phyloP scores from a whole-genome alignment of 371 early-diverging fungal genomes.

The Syncephalastrum sp. region DNA sequence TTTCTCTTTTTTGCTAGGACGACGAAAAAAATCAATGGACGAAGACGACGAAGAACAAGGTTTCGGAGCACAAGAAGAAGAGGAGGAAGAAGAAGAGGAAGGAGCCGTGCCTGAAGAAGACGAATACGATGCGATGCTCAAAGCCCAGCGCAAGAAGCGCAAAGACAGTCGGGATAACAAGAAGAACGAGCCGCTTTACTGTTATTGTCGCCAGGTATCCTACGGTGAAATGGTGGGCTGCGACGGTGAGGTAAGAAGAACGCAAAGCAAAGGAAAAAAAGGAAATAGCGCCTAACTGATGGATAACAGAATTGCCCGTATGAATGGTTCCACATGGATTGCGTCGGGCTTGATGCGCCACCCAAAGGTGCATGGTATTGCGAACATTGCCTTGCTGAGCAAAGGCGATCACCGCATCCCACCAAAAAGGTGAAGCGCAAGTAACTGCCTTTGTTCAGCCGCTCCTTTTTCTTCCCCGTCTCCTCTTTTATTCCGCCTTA shows the following conservation, averaged over 20 bases:
- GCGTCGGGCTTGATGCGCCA: conserved; percentile 82
- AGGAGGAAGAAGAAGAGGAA: conserved; percentile 22
- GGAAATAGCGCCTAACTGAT: neutral
- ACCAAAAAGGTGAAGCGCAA: conserved; percentile 38
- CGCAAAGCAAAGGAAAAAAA: neutral
- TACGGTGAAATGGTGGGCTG: conserved; percentile 98
- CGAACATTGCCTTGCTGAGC: conserved; percentile 63
- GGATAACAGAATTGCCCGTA: conserved; percentile 50
- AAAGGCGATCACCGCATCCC: conserved; percentile 31
- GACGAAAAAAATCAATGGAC: no score
- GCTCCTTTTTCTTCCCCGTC: no score
- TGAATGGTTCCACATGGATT: conserved; percentile 96
- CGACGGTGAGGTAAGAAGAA: conserved; percentile 76
- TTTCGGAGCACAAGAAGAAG: conserved; percentile 7
- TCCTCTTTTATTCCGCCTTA: no score
- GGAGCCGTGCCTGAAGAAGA: conserved; percentile 6
- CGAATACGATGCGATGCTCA: conserved; percentile 6
- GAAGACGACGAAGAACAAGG: no score
- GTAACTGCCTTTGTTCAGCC: neutral
- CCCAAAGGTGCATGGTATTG: conserved; percentile 95
- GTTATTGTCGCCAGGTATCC: conserved; percentile 94
- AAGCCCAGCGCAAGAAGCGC: conserved; percentile 30
- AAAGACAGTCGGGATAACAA: conserved; percentile 31
- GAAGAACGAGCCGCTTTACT: conserved; percentile 86
- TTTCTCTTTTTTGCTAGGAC: no score